Evolutionary conservation across 139 green algal species (phyloP).

Genomic region (Pedinophyceae sp.): DNA sequence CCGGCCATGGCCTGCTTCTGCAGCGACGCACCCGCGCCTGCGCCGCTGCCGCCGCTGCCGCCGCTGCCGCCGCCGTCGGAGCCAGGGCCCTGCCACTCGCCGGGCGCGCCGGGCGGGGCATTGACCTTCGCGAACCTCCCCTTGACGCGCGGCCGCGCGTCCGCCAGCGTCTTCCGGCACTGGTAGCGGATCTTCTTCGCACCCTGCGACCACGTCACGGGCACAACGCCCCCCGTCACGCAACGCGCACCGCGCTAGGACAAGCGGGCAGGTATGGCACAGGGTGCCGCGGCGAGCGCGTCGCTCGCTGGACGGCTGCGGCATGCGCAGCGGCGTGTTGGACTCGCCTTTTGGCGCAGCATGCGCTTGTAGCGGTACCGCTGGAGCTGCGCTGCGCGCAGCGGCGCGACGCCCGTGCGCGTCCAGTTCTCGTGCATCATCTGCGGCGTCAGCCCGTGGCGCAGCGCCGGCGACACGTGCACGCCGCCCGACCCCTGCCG

Average conservation of each 20-base stretch:
- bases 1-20: background rate
- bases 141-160: constrained; percentile 17
- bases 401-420: background rate
- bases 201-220: background rate
- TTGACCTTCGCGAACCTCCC: constrained; percentile 20
- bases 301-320: too few species aligned
- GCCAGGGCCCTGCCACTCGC: background rate
- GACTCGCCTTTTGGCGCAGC: constrained; percentile 1
- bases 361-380: constrained; percentile 7
- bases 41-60: background rate
- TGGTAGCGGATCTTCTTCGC: constrained; percentile 22
- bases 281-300: too few species aligned
- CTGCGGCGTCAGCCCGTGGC: too few species aligned
- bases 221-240: too few species aligned
- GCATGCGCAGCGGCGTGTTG: too few species aligned
- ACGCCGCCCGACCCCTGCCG: too few species aligned
- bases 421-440: too few species aligned
- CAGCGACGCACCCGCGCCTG: background rate
- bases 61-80: background rate
- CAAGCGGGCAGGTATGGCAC: too few species aligned
- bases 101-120: too few species aligned
- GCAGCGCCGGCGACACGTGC: too few species aligned
- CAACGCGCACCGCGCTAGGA: too few species aligned
- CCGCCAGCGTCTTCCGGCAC: constrained; percentile 27
- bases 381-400: constrained; percentile 3